phyloP scores from a whole-genome alignment of 345 rosid genomes.

The Triadica sebifera region DNA sequence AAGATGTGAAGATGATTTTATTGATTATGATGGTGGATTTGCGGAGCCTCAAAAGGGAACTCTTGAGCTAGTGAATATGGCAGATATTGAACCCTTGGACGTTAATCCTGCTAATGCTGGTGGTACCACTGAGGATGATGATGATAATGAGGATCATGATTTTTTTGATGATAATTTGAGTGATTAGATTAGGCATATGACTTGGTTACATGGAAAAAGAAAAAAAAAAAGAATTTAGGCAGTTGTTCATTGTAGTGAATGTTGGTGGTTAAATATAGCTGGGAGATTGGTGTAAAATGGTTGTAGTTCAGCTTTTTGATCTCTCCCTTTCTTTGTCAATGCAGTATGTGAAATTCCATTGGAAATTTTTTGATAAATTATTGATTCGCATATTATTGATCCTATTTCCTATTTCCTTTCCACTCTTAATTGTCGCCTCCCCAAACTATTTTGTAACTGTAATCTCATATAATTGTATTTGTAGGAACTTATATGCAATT shows the following conservation, averaged over 20 bases:
- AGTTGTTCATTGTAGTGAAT: constrained; percentile 1
- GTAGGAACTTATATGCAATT: too few relatives aligned
- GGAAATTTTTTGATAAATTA: neutral
- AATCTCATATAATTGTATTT: constrained; percentile 13
- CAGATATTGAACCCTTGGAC: constrained; percentile 20
- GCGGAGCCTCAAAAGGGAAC: constrained; percentile 18
- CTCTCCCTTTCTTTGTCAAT: neutral
- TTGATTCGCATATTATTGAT: too few relatives aligned
- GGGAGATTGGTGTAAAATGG: neutral
- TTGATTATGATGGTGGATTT: constrained; percentile 25
- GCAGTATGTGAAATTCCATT: neutral
- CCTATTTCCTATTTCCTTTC: constrained; percentile 46
- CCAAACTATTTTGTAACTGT: constrained; percentile 16
- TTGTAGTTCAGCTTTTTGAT: neutral
- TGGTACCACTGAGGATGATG: constrained; percentile 11
- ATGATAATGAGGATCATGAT: constrained; percentile 28
- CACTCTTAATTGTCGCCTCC: too few relatives aligned
- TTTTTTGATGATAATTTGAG: constrained; percentile 45
- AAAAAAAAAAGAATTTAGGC: constrained; percentile 7
- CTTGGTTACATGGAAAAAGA: neutral
- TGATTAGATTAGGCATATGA: constrained; percentile 13
- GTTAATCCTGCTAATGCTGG: constrained; percentile 18
- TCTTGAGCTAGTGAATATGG: constrained; percentile 14
- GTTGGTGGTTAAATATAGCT: neutral
- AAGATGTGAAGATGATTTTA: constrained; percentile 14